Percentiles rank a stretch among this genome's conserved stretches.
Conservation (phyloP, 495 filamentous ascomycete species). For the Tetracladium marchalianum region DNA sequence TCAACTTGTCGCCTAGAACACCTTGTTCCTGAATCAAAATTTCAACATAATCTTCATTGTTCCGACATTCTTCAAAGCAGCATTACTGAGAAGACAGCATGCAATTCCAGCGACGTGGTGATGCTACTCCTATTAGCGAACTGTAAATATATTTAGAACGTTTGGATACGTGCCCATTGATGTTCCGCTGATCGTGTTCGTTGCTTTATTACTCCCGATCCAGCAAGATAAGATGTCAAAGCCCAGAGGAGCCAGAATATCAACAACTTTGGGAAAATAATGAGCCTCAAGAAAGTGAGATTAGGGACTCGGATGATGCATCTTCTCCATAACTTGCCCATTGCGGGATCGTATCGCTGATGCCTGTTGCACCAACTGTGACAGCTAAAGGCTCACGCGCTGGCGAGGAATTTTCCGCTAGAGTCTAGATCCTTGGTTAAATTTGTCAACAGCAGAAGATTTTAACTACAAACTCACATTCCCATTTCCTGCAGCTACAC, state of each 20-base stretch:
- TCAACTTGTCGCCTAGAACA: too few species aligned
- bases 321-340: slow-evolving; percentile 49
- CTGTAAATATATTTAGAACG: slow-evolving; percentile 36
- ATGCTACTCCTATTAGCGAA: slow-evolving; percentile 16
- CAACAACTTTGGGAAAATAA: slow-evolving; percentile 26
- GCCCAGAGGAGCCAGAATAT: slow-evolving; percentile 37
- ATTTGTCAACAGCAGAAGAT: neutral
- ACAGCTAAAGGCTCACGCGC: slow-evolving; percentile 47
- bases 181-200: slow-evolving; percentile 42
- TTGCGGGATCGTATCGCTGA: slow-evolving; percentile 32
- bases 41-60: too few species aligned
- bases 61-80: too few species aligned
- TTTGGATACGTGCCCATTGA: slow-evolving; percentile 49
- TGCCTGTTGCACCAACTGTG: slow-evolving; percentile 44
- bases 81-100: slow-evolving; percentile 30
- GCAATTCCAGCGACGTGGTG: slow-evolving; percentile 49
- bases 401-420: slow-evolving; percentile 32
- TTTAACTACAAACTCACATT: slow-evolving; percentile 6
- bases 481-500: slow-evolving; percentile 45
- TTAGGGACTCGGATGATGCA: too few species aligned
- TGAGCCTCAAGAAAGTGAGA: too few species aligned
- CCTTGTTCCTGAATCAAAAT: too few species aligned
- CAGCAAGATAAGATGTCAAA: slow-evolving; percentile 40
- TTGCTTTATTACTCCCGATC: slow-evolving; percentile 36
- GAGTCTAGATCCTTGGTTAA: slow-evolving; percentile 17